Evolutionary conservation across 1,284 basidiomycete genomes (phyloP).

Genomic region (Stygiomarasmius scandens): DNA sequence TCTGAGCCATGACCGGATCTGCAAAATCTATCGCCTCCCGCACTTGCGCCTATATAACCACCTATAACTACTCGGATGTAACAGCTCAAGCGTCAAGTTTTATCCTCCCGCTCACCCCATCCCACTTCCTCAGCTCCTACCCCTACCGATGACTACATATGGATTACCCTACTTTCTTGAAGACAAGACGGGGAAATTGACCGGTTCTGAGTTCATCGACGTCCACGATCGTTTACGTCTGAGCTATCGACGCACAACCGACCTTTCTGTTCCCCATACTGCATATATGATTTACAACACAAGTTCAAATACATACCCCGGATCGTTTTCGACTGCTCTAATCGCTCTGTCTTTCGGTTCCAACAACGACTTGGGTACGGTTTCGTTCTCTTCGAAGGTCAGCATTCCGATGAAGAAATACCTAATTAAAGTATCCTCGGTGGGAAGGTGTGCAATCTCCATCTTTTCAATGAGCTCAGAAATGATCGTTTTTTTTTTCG

Average conservation of each 20-base stretch:
- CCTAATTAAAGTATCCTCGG: slow-evolving; percentile 41
- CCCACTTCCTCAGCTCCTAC: background rate
- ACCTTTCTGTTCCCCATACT: slow-evolving; percentile 37
- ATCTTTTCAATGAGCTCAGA: too few relatives aligned
- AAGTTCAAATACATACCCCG: slow-evolving; percentile 26
- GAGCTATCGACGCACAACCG: slow-evolving; percentile 48
- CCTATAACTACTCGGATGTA: too few relatives aligned
- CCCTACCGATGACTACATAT: slow-evolving; percentile 42
- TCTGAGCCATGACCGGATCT: too few relatives aligned
- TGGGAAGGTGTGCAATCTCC: slow-evolving; percentile 45
- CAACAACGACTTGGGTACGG: slow-evolving; percentile 50
- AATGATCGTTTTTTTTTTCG: too few relatives aligned
- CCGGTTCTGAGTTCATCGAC: slow-evolving; percentile 60
- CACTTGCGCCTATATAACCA: too few relatives aligned
- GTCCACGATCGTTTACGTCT: slow-evolving; percentile 62
- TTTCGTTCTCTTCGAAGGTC: slow-evolving; percentile 42
- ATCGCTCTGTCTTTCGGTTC: slow-evolving; percentile 54
- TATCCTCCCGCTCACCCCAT: background rate
- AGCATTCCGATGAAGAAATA: slow-evolving; percentile 54
- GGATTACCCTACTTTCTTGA: slow-evolving; percentile 64
- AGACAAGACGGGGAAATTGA: slow-evolving; percentile 56
- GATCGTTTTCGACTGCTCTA: slow-evolving; percentile 33
- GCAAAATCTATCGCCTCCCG: too few relatives aligned
- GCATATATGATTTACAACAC: slow-evolving; percentile 58
- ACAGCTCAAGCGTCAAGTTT: background rate